phyloP scores from a whole-genome alignment of 2,329 filamentous ascomycete species.

The Sporothrix curviconia region DNA sequence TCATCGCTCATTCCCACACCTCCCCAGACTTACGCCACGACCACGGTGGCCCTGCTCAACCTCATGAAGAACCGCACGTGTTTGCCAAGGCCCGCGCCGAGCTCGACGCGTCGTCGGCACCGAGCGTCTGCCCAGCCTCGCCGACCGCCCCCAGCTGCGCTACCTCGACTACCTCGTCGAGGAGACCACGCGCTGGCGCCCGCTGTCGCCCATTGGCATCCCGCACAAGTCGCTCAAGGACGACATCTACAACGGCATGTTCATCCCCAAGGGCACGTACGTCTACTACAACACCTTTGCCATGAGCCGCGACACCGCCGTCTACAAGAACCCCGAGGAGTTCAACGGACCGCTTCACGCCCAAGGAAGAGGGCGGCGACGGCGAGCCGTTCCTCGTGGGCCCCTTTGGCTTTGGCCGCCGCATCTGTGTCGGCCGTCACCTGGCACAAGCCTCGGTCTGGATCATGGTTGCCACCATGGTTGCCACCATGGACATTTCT shows the following conservation, averaged over 20 bases:
- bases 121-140: slow-evolving; percentile 37
- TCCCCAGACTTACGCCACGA: slow-evolving; percentile 31
- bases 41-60: slow-evolving; percentile 31
- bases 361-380: slow-evolving; percentile 10
- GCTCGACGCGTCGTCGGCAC: slow-evolving; percentile 41
- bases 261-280: slow-evolving; percentile 47
- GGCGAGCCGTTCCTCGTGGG: slow-evolving; percentile 41
- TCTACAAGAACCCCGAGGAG: slow-evolving; percentile 35
- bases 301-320: slow-evolving; percentile 36
- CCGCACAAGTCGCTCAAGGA: slow-evolving; percentile 49
- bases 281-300: slow-evolving; percentile 38
- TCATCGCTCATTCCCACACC: too few species aligned
- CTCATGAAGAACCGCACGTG: slow-evolving; percentile 38
- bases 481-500: slow-evolving; percentile 35
- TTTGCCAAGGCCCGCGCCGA: slow-evolving; percentile 41
- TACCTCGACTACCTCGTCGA: slow-evolving; percentile 41
- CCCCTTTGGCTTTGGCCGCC: slow-evolving; percentile 46
- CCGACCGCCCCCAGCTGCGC: slow-evolving; percentile 36
- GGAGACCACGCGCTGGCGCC: slow-evolving; percentile 39
- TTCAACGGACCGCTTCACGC: slow-evolving; percentile 40
- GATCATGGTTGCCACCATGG: slow-evolving; percentile 33
- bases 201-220: slow-evolving; percentile 43
- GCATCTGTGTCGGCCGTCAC: slow-evolving; percentile 43
- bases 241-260: slow-evolving; percentile 50
- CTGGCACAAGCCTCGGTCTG: slow-evolving; percentile 41